These are phyloP conservation scores for Fibroporia radiculosa DNA, from an alignment of 768 basidiomycete genomes.

Conservation along the genomic window DNA sequence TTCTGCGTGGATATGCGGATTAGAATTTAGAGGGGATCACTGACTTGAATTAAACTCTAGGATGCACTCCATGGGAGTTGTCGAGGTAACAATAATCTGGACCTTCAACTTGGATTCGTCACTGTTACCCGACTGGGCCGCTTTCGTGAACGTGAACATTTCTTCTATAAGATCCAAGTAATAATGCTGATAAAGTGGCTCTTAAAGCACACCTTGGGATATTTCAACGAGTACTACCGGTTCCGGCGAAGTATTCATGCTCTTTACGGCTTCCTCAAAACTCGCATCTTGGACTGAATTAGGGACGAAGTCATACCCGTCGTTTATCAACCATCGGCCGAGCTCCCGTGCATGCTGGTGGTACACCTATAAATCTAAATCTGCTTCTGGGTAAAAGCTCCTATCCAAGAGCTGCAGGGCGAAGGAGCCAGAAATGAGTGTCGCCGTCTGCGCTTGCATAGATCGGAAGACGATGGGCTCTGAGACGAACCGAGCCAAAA, in stretches of 20 bases:
- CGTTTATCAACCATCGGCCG: constrained; percentile 26
- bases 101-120: constrained; percentile 19
- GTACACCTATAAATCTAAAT: constrained; percentile 40
- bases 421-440: constrained; percentile 43
- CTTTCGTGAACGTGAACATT: constrained; percentile 27
- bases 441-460: constrained; percentile 34
- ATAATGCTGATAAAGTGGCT: constrained; percentile 10
- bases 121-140: neutral
- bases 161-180: constrained; percentile 19
- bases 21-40: constrained; percentile 11
- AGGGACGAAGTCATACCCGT: constrained; percentile 25
- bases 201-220: neutral
- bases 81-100: constrained; percentile 32
- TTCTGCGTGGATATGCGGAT: neutral
- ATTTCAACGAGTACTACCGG: neutral
- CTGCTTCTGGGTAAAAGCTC: constrained; percentile 33
- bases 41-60: constrained; percentile 40
- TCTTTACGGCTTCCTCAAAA: constrained; percentile 11
- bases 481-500: constrained; percentile 27
- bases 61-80: constrained; percentile 29
- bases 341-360: constrained; percentile 17
- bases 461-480: constrained; percentile 31
- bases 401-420: constrained; percentile 46
- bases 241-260: neutral
- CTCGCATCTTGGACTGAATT: constrained; percentile 10